Conservation (phyloP, 2,329 filamentous ascomycete species). For the Thelonectria olida region DNA sequence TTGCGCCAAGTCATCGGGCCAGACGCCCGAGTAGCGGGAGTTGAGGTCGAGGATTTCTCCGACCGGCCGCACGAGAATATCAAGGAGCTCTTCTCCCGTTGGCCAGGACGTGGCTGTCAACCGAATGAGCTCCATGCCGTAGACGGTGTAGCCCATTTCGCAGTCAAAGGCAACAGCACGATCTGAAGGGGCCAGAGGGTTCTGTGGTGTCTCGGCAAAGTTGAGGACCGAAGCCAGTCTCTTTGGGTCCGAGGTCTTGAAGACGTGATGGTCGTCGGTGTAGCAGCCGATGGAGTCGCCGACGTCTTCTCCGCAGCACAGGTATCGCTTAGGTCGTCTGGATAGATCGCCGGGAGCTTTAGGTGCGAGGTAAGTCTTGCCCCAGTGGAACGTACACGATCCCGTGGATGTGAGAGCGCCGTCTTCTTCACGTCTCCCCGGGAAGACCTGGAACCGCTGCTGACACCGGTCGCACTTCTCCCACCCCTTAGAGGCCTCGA, state of each 20-base stretch:
- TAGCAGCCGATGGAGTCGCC: conserved; percentile 82
- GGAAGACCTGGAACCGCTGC: conserved; percentile 90
- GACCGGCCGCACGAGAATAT: conserved; percentile 84
- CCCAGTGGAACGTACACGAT: conserved; percentile 82
- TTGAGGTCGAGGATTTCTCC: conserved; percentile 92
- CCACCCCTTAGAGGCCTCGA: conserved; percentile 76
- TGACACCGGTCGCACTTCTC: conserved; percentile 90
- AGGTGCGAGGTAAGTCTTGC: conserved; percentile 70
- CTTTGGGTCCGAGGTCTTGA: conserved; percentile 81
- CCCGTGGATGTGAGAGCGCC: conserved; percentile 80
- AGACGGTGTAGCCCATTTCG: conserved; percentile 95
- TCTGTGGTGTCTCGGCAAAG: conserved; percentile 80
- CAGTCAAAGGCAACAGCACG: conserved; percentile 90
- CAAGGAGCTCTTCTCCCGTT: conserved; percentile 75
- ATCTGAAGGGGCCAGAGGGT: conserved; percentile 58
- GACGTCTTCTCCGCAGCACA: conserved; percentile 80
- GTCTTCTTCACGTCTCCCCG: conserved; percentile 81
- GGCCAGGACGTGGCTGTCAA: conserved; percentile 93
- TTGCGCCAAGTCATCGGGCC: conserved; percentile 76
- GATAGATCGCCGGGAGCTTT: conserved; percentile 65
- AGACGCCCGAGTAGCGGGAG: conserved; percentile 89
- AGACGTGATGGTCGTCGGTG: conserved; percentile 79
- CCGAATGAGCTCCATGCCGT: conserved; percentile 88
- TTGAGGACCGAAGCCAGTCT: conserved; percentile 81
- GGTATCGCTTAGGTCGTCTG: conserved; percentile 69